Percentiles rank a stretch among this genome's conserved stretches.
Conservation (phyloP, 805 yeast species). For the Priceomyces fermenticarens region DNA sequence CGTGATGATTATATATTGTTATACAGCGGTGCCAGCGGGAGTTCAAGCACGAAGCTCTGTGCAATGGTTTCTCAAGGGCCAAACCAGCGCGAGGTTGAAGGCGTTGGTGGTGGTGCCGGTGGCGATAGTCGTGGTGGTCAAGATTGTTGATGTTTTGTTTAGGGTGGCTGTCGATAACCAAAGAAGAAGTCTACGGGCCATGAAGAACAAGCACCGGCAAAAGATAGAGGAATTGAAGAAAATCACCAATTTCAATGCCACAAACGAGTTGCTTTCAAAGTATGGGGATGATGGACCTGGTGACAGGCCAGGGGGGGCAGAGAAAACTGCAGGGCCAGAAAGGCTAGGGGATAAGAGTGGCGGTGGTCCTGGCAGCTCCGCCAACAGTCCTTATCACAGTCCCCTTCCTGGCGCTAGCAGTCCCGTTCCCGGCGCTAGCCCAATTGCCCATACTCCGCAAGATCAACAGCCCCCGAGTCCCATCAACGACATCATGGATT, state of each 20-base stretch:
- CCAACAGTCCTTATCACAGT: too few species aligned
- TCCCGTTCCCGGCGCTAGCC: not conserved
- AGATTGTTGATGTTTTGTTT: slow-evolving; percentile 14
- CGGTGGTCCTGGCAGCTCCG: too few species aligned
- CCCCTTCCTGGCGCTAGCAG: too few species aligned
- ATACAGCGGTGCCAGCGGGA: slow-evolving; percentile 15
- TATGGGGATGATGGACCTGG: slow-evolving; percentile 26
- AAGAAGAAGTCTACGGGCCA: slow-evolving; percentile 14
- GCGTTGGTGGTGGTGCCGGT: slow-evolving; percentile 23
- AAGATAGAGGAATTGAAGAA: slow-evolving; percentile 67
- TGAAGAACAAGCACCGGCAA: slow-evolving; percentile 45
- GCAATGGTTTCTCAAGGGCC: slow-evolving; percentile 23
- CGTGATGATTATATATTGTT: slow-evolving; percentile 17
- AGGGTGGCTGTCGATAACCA: slow-evolving; percentile 19
- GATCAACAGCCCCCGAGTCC: not conserved
- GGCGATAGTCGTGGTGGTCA: slow-evolving; percentile 13
- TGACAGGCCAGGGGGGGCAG: too few species aligned
- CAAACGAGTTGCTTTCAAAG: slow-evolving; percentile 69
- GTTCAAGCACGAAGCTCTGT: slow-evolving; percentile 15
- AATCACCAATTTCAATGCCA: slow-evolving; percentile 70
- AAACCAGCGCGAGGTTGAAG: slow-evolving; percentile 15
- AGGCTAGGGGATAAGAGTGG: too few species aligned
- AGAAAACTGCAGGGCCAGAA: too few species aligned
- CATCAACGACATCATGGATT: slow-evolving; percentile 4
- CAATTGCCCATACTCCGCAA: not conserved